These are phyloP conservation scores for Sutorius australiensis DNA, from an alignment of 768 basidiomycete genomes.

Conservation along the genomic window DNA sequence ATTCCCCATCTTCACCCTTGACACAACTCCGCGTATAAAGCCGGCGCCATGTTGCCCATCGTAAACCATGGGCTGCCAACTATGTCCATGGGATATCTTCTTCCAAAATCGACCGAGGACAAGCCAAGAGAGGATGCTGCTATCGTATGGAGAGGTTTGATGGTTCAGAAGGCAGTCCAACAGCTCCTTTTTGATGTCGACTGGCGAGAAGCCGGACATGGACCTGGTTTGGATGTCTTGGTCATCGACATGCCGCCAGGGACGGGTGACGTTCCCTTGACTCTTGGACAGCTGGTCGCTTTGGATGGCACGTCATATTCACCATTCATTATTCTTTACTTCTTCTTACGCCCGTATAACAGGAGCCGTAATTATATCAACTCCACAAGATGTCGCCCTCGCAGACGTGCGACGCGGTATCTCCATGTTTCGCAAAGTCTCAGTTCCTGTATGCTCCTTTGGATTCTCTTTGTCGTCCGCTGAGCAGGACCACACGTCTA, in stretches of 20 bases:
- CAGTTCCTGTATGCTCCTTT: slow-evolving; percentile 65
- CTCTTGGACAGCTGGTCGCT: slow-evolving; percentile 79
- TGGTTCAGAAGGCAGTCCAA: slow-evolving; percentile 98
- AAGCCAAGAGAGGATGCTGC: slow-evolving; percentile 65
- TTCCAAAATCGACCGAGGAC: slow-evolving; percentile 52
- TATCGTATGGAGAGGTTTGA: slow-evolving; percentile 93
- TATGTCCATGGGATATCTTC: slow-evolving; percentile 97
- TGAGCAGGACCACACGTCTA: neutral
- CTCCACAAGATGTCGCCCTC: slow-evolving; percentile 91
- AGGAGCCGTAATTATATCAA: slow-evolving; percentile 94
- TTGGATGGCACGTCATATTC: slow-evolving; percentile 67
- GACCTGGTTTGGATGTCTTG: slow-evolving; percentile 69
- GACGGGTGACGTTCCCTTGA: slow-evolving; percentile 93
- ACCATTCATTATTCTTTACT: neutral
- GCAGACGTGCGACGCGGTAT: slow-evolving; percentile 91
- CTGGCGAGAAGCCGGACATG: slow-evolving; percentile 50
- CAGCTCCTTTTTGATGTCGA: slow-evolving; percentile 96
- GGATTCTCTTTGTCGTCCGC: neutral
- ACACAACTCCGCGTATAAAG: slow-evolving; percentile 34
- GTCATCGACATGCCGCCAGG: slow-evolving; percentile 97
- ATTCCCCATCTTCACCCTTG: neutral
- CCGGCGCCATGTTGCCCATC: slow-evolving; percentile 75
- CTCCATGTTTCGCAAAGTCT: slow-evolving; percentile 85
- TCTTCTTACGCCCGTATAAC: neutral
- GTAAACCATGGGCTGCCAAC: slow-evolving; percentile 85